Base-by-base conservation (phyloP, 345 rosid species). In the Pistacia integerrima region DNA sequence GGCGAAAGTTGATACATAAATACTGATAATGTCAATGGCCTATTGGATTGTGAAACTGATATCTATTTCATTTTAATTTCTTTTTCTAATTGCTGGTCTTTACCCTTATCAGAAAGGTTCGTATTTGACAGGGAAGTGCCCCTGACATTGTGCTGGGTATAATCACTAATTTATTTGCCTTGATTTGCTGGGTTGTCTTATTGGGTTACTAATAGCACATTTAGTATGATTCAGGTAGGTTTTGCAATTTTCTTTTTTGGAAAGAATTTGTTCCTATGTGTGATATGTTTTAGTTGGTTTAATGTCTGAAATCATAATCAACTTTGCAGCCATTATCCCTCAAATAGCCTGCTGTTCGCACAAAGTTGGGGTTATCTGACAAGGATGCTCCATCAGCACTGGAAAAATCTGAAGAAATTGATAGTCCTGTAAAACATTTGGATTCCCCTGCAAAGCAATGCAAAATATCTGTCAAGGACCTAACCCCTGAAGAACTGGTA, bases 181-280 rank as follows among this genome's bases (percentile, higher is more conserved):
- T 69, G 22, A 77, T 76, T 89, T 75, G 79, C 85, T 92, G 97
- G 99, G 97, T 80, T 89, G 96, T 82, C 88, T 91, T 95, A 93
- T 77, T 94, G 98, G 98, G 74, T 87, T 69, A 88, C 98, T 62
- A 95, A 95, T 83, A 84, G 90, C 72, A 90, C 97, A 75, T 72
- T 88, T 70, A 93, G 83, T 83, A 49, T 85, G 58, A 64, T 94
- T 58, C 99, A 91, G 98, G 98, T 94, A 62, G 87, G 75, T 78
- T 14, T 79, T 54, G 22, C 22, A 16, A 44, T 44, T 49, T 44
- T 17, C 16, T 54, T 48, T 67, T 28, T 58, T 28, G 25, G 67
- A 14, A 35, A 30, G 60, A 63, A 18, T 51, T 73, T 62, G n/a
- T 49, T 73, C 9, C 3, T 72, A 1, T 36, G 7, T 59, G 61